A percentile compares a stretch with the other conserved stretches of the same genome.
These are phyloP conservation scores for Irineochytrium annulatum DNA, from an alignment of 192 early-diverging fungal species.

Conservation along the genomic window DNA sequence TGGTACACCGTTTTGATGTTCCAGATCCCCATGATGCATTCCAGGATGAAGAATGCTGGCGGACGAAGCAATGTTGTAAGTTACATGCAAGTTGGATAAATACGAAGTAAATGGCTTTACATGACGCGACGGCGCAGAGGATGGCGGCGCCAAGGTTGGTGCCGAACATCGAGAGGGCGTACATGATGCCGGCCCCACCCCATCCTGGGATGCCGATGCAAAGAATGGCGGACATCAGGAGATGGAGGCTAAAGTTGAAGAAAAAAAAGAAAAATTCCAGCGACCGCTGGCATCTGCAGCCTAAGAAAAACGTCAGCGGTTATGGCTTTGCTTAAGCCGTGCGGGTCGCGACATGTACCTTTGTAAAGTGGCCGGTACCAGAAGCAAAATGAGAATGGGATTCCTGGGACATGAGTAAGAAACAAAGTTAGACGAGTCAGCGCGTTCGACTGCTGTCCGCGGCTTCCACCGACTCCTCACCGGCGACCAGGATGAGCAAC, in stretches of 20 bases:
- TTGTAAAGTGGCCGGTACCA: conserved; percentile 38
- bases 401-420: too few relatives aligned
- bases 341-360: neutral
- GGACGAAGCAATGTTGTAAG: too few relatives aligned
- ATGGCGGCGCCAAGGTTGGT: conserved; percentile 19
- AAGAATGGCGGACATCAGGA: conserved; percentile 20
- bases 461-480: too few relatives aligned
- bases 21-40: too few relatives aligned
- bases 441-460: too few relatives aligned
- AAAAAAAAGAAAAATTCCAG: conserved; percentile 40
- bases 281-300: conserved; percentile 22
- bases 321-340: neutral
- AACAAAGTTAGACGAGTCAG: too few relatives aligned
- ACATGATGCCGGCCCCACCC: conserved; percentile 30
- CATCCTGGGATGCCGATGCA: conserved; percentile 33
- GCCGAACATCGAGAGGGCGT: conserved; percentile 23
- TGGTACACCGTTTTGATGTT: too few relatives aligned
- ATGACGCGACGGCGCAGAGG: neutral
- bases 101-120: too few relatives aligned
- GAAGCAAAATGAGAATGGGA: conserved; percentile 13
- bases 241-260: conserved; percentile 30
- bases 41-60: too few relatives aligned
- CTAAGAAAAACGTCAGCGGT: conserved; percentile 9
- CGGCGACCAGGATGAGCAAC: neutral
- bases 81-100: too few relatives aligned